These are phyloP conservation scores for Salicornia ramosissima DNA, from an alignment of 148 eudicot species.

Conservation along the genomic window DNA sequence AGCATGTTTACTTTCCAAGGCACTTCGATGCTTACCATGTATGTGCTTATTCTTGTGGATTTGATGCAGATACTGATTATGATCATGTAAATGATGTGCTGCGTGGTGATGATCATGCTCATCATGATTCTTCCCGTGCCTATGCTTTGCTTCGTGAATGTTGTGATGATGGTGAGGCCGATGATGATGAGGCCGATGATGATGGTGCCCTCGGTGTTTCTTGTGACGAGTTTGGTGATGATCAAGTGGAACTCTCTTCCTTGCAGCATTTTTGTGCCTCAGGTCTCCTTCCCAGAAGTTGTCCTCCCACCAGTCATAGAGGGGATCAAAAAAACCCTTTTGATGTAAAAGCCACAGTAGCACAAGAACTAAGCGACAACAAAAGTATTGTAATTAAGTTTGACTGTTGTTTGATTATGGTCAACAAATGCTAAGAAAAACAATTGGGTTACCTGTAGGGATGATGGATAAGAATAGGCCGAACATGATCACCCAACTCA, in stretches of 20 bases:
- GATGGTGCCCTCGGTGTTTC: constrained; percentile 37
- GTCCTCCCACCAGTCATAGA: constrained; percentile 93
- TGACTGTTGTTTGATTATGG: not conserved
- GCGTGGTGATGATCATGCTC: constrained; percentile 39
- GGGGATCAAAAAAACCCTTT: constrained; percentile 91
- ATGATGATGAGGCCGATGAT: constrained; percentile 3
- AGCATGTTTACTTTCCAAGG: constrained; percentile 28
- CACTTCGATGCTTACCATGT: constrained; percentile 41
- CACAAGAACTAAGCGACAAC: constrained; percentile 50
- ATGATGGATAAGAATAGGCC: constrained; percentile 67
- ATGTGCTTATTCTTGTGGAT: constrained; percentile 69
- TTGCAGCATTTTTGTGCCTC: constrained; percentile 15
- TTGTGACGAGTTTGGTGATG: constrained; percentile 25
- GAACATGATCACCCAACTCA: constrained; percentile 82
- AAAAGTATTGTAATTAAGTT: not conserved
- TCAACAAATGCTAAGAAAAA: not conserved
- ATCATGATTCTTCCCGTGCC: constrained; percentile 29
- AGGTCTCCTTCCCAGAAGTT: constrained; percentile 40
- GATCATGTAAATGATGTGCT: constrained; percentile 29
- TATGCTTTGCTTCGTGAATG: constrained; percentile 33
- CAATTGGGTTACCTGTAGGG: constrained; percentile 56
- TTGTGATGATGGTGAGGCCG: constrained; percentile 33
- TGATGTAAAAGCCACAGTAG: constrained; percentile 91
- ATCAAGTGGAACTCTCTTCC: constrained; percentile 19
- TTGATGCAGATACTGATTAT: constrained; percentile 54